Base-by-base conservation (phyloP, 176 grass and related monocot genomes). In the Musa schizocarpa region DNA sequence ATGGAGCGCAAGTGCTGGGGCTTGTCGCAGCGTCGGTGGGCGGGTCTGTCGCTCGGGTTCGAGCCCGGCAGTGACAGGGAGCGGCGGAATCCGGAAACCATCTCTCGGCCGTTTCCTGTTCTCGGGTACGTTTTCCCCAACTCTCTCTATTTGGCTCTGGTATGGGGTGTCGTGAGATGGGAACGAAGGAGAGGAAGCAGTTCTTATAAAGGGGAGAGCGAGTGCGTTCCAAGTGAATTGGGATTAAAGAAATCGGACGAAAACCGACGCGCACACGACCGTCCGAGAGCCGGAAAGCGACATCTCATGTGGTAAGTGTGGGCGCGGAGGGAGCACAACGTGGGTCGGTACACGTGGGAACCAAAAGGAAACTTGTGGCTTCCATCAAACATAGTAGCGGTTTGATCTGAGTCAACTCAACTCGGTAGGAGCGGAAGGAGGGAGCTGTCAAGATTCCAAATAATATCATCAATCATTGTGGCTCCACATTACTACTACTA, bases 31-130 rank as follows among this genome's bases (percentile, higher is more conserved):
- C n/a, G 10, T 54, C 70, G 63, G 49, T 22, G 21, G 63, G 52
- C 1, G 64, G 71, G 71, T 64, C 52, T 56, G 76, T 29, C 2
- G 66, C 74, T 0, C 85, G 82, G 82, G 79, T 87, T 70, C 10
- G 34, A 20, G 1, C 89, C 81, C 0, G 80, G 78, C 48, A 95
- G 82, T 21, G 87, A 89, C 73, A 86, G 78, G 53, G 92, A 92
- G 52, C 92, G 89, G 49, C 75, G 72, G 52, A 96, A 92, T 52
- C 59, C 17, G 52, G 89, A 84, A 53, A 82, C 84, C 92, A 96
- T 96, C 17, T 5, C 34, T 5, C 34, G 4, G 3, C 4, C 0
- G 34, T 43, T 43, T 6, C 29, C 29, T 34, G 29, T 34, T 43
- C 26, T 63, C 20, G 49, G 14, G 5, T 77, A 13, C 49, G 3